Evolutionary conservation across 768 basidiomycete genomes (phyloP).

Genomic region (Rhodotorula paludigena): DNA sequence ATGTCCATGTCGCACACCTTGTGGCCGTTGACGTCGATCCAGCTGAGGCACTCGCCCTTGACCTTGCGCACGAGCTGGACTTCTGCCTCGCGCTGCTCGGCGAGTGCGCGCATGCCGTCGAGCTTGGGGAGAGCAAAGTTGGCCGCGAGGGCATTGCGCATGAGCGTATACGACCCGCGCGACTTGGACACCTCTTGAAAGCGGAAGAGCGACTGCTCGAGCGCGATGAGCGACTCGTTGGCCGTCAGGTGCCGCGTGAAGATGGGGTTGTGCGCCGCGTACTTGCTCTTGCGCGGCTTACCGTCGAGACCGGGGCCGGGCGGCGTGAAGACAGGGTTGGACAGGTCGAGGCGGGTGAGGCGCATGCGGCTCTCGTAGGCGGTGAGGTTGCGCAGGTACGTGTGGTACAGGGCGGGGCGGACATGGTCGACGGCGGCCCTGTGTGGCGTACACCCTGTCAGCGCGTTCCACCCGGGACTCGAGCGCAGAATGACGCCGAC

Average conservation of each 20-base stretch:
- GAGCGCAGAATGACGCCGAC: background rate
- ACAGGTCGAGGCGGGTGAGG: background rate
- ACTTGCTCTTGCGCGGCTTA: background rate
- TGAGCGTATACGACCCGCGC: background rate
- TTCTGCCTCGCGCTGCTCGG: conserved; percentile 3
- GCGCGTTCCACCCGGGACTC: fast-evolving
- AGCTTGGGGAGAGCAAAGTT: background rate
- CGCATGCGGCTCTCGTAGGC: conserved; percentile 6
- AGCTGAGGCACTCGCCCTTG: conserved; percentile 8
- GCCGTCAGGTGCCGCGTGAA: conserved; percentile 18
- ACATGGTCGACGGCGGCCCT: conserved; percentile 14
- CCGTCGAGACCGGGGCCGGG: conserved; percentile 1
- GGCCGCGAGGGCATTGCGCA: background rate
- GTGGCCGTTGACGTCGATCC: conserved; percentile 15
- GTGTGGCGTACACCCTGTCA: background rate
- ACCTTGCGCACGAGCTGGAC: background rate
- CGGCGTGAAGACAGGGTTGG: conserved; percentile 4
- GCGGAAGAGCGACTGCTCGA: conserved; percentile 14
- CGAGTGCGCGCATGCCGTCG: conserved; percentile 8
- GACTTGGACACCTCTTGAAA: background rate
- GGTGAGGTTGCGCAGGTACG: conserved; percentile 5
- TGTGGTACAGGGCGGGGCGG: conserved; percentile 15
- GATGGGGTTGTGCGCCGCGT: conserved; percentile 29
- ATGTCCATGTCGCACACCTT: conserved; percentile 52
- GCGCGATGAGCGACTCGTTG: conserved; percentile 20